phyloP scores from a whole-genome alignment of 768 basidiomycete species.

The Tephrocybe rancida region DNA sequence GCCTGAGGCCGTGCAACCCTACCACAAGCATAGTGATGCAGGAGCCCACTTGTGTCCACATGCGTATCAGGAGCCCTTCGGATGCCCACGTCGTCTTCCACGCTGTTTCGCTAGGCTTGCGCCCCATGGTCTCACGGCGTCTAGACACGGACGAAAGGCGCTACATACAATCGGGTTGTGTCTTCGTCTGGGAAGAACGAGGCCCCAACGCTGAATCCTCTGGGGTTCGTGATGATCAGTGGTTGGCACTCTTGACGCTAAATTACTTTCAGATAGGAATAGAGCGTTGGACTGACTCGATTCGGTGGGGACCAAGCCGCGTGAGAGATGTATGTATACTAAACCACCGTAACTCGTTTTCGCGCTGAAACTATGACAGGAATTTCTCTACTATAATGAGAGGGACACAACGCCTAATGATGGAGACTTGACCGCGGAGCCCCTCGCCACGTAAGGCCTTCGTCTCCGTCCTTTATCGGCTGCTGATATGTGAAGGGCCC shows the following conservation, averaged over 20 bases:
- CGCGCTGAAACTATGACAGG: constrained; percentile 39
- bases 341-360: not conserved
- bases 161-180: constrained; percentile 66
- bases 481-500: constrained; percentile 1
- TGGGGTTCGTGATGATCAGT: constrained; percentile 45
- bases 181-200: constrained; percentile 86
- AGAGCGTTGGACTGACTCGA: constrained; percentile 82
- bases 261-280: constrained; percentile 59
- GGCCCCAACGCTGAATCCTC: constrained; percentile 66
- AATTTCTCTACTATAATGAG: constrained; percentile 79
- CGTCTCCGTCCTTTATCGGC: not conserved
- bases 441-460: constrained; percentile 47
- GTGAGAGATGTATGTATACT: constrained; percentile 65
- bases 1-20: constrained; percentile 9
- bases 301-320: constrained; percentile 78
- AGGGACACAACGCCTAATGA: constrained; percentile 53
- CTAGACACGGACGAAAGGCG: constrained; percentile 78
- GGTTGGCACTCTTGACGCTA: constrained; percentile 12
- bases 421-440: constrained; percentile 50
- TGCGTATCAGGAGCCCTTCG: constrained; percentile 62
- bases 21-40: constrained; percentile 44
- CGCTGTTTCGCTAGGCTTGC: constrained; percentile 56
- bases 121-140: constrained; percentile 71
- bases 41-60: constrained; percentile 63
- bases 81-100: constrained; percentile 81